Evolutionary conservation across 352 stramenopile genomes (phyloP).

Genomic region (Phytophthora idaei): DNA sequence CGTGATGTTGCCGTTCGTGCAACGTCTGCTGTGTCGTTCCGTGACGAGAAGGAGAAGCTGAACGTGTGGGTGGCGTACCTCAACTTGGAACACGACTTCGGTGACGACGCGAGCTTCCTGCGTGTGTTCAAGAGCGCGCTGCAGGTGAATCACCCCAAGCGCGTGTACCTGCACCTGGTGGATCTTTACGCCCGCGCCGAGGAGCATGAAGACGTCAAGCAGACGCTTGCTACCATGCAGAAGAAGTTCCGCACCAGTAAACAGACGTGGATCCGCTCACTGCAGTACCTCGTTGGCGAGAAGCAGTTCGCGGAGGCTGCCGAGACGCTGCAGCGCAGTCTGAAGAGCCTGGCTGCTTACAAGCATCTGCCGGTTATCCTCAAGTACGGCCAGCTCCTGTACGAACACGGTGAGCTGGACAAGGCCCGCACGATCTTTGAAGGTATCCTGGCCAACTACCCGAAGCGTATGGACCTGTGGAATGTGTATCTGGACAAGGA

Average conservation of each 20-base stretch:
- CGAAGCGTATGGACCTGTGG: conserved; percentile 96
- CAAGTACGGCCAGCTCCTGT: conserved; percentile 97
- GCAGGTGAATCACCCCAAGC: conserved; percentile 95
- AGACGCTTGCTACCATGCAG: conserved; percentile 84
- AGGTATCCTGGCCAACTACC: conserved; percentile 93
- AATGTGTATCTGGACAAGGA: conserved; percentile 98
- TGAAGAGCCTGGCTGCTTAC: conserved; percentile 92
- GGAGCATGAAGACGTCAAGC: conserved; percentile 72
- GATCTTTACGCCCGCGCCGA: conserved; percentile 89
- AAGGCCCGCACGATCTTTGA: conserved; percentile 96
- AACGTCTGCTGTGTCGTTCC: conserved; percentile 95
- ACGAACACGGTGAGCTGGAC: conserved; percentile 93
- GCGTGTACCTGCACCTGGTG: conserved; percentile 94
- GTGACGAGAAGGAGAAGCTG: conserved; percentile 96
- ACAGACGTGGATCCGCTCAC: conserved; percentile 86
- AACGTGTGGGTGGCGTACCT: conserved; percentile 97
- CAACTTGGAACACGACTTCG: conserved; percentile 97
- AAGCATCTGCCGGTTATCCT: conserved; percentile 96
- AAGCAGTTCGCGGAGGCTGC: conserved; percentile 75
- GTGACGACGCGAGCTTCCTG: conserved; percentile 89
- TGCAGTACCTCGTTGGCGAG: conserved; percentile 88
- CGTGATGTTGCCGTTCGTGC: conserved; percentile 93
- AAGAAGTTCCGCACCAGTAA: conserved; percentile 94
- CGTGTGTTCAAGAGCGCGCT: conserved; percentile 92
- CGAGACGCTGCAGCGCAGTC: conserved; percentile 90